Evolutionary conservation across 148 eudicot species (phyloP).

Genomic region (Suaeda aralocaspica): DNA sequence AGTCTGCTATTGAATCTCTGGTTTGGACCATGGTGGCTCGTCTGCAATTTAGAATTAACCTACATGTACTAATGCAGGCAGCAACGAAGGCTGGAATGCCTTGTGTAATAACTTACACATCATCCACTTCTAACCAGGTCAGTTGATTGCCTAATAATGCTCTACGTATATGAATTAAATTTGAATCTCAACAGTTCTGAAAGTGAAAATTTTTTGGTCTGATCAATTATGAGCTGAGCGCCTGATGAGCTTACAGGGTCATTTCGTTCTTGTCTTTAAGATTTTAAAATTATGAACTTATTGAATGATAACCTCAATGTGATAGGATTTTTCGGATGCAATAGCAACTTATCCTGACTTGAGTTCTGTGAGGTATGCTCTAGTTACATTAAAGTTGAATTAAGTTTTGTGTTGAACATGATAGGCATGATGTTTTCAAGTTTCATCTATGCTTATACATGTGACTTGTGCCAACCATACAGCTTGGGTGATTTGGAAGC

Average conservation of each 20-base stretch:
- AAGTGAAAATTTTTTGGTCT: background rate
- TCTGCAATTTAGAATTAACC: background rate
- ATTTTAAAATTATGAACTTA: background rate
- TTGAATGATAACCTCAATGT: background rate
- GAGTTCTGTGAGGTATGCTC: conserved; percentile 59
- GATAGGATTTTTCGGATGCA: conserved; percentile 79
- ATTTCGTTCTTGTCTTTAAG: background rate
- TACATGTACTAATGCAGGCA: conserved; percentile 47
- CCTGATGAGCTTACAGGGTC: background rate
- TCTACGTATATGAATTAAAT: background rate
- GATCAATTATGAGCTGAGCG: background rate
- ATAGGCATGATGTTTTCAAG: background rate
- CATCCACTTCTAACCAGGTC: conserved; percentile 90
- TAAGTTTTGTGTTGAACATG: background rate
- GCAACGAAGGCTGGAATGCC: conserved; percentile 93
- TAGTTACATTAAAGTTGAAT: background rate
- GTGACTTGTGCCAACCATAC: conserved; percentile 23
- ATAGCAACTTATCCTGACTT: conserved; percentile 81
- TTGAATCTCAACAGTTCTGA: background rate
- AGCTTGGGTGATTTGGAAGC: conserved; percentile 79
- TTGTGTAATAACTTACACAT: conserved; percentile 74
- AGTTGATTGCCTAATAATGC: conserved; percentile 14
- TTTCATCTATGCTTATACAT: background rate
- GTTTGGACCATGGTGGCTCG: background rate
- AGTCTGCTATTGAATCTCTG: background rate